Percentiles rank a stretch among this genome's conserved stretches.
These are phyloP conservation scores for Lantana camara DNA, from an alignment of 257 asterid species.

Conservation along the genomic window DNA sequence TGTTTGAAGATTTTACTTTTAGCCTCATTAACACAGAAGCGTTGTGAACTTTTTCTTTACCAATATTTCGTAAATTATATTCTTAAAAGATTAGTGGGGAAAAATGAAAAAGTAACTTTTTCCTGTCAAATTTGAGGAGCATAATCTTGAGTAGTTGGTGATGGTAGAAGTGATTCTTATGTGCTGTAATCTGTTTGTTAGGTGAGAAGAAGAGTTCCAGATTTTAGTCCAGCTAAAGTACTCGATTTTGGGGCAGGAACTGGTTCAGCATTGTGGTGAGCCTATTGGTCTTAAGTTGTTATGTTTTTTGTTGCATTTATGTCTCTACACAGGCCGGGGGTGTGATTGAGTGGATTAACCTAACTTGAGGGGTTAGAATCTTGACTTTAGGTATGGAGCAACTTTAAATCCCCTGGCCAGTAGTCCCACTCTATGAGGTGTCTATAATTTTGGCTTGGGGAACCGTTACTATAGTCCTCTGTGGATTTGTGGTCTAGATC, in stretches of 20 bases:
- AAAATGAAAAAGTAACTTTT: not conserved
- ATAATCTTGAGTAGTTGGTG: constrained; percentile 22
- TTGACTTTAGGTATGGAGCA: too few species aligned
- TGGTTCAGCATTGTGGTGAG: constrained; percentile 97
- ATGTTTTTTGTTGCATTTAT: not conserved
- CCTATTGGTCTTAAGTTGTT: constrained; percentile 17
- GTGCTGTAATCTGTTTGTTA: constrained; percentile 34
- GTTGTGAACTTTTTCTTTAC: not conserved
- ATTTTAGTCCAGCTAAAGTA: constrained; percentile 74
- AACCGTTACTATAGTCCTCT: too few species aligned
- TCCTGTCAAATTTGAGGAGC: not conserved
- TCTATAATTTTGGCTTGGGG: too few species aligned
- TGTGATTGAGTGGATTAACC: too few species aligned
- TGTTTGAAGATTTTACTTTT: constrained; percentile 6
- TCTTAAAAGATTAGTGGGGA: not conserved
- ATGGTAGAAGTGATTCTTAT: constrained; percentile 18
- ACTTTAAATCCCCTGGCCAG: too few species aligned
- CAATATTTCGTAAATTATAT: constrained; percentile 3
- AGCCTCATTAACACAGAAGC: not conserved
- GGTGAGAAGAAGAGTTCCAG: constrained; percentile 89
- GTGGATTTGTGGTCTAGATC: too few species aligned
- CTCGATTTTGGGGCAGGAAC: constrained; percentile 99
- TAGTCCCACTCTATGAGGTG: too few species aligned
- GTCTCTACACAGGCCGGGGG: too few species aligned
- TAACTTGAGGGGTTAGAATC: too few species aligned